A percentile compares a stretch with the other conserved stretches of the same genome.
These are phyloP conservation scores for Dictyophora rubrovolvata DNA, from an alignment of 768 basidiomycete species.

Conservation along the genomic window DNA sequence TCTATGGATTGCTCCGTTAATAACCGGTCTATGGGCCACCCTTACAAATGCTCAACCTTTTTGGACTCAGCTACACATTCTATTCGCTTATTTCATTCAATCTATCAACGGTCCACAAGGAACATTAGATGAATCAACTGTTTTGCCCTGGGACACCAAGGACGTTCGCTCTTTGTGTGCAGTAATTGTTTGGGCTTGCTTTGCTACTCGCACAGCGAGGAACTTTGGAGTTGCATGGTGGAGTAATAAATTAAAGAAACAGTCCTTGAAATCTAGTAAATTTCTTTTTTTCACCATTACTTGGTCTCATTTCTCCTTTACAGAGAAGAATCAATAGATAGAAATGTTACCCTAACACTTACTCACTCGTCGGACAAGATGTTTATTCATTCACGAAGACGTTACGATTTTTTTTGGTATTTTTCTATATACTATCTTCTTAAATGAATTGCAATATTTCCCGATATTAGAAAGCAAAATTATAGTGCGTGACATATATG, in stretches of 20 bases:
- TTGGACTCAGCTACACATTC: constrained; percentile 23
- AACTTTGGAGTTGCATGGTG: constrained; percentile 35
- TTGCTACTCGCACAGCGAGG: constrained; percentile 52
- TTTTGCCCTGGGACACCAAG: constrained; percentile 39
- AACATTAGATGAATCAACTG: constrained; percentile 44
- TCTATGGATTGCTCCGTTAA: constrained; percentile 73
- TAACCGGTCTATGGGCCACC: constrained; percentile 69
- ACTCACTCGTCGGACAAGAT: too few relatives aligned
- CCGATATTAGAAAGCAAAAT: too few relatives aligned
- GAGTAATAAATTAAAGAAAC: constrained; percentile 5
- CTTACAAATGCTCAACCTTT: constrained; percentile 83
- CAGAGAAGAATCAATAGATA: neutral
- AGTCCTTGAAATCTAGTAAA: constrained; percentile 11
- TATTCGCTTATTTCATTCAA: constrained; percentile 6
- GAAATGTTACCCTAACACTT: neutral
- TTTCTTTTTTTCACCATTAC: neutral
- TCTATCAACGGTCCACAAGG: constrained; percentile 12
- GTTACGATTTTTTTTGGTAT: neutral
- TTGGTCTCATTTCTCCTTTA: neutral
- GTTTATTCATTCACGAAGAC: too few relatives aligned
- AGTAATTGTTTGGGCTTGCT: constrained; percentile 49
- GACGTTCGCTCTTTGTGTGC: constrained; percentile 66
- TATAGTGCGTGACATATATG: too few relatives aligned
- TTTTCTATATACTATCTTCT: neutral
- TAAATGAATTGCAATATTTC: too few relatives aligned